Base-by-base conservation (phyloP, 2,329 filamentous ascomycete species). In the Stemphylium vesicarium region DNA sequence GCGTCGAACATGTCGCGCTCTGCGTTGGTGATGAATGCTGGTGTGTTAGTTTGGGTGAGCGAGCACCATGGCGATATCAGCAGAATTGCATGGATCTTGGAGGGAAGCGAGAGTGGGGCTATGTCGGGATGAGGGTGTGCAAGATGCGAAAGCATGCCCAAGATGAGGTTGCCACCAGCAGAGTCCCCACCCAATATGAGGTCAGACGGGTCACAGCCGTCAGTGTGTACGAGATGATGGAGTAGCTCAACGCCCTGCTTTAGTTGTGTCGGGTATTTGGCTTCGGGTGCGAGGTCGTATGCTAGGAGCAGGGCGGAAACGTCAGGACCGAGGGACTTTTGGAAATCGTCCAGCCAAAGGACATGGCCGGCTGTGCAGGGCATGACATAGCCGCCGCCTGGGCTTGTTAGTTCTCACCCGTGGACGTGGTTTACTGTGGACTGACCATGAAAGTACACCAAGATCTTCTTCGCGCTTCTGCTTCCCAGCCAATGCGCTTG, bases 21-120 rank as follows among this genome's bases (percentile, higher is more conserved):
- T 3, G 75, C 74, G 52, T 86, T 85, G 8, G 72, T 68, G 6
- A 66, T 63, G 40, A 77, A 79, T 2, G 77, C 78, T 0, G 74
- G 68, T 22, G 78, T 78, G 15, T 78, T 70, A 0, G 74, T 76
- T n/a, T 77, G 74, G 6, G 62, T 65, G 56, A 88, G 81, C 1
- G 78, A 78, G 1, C 79, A 76, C 85, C 86, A 88, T 0, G 86
- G 85, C 0, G 80, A 82, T 50, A 88, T 80, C 6, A 87, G 75
- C 7, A 86, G 64, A 0, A 80, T 78, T 3, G 79, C 84, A 2
- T 78, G 78, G 13, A 88, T 71, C 8, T 78, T 79, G 3, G 66
- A 67, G 0, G 71, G 63, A 6, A 84, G 66, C 0, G 67, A 50
- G 16, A 86, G 53, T 0, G 74, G 69, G 0, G 77, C 68, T 37